Percentiles rank a stretch among this genome's conserved stretches.
Conservation (phyloP, 345 rosid species). For the Populus simonii region DNA sequence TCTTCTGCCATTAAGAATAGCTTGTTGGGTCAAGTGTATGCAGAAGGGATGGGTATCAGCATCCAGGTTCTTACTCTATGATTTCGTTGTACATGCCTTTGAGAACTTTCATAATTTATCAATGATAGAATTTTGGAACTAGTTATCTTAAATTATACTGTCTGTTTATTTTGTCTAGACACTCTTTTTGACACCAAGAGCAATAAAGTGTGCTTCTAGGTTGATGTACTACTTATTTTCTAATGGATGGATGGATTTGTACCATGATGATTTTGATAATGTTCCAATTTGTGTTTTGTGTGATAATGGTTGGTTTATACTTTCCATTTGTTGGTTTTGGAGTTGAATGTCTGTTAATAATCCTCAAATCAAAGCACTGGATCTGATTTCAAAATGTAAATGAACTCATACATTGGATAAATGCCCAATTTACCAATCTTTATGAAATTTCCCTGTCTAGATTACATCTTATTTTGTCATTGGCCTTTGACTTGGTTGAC, state of each 20-base stretch:
- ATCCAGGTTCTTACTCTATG: background rate
- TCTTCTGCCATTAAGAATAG: background rate
- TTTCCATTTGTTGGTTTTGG: background rate
- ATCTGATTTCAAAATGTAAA: background rate
- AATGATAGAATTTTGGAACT: background rate
- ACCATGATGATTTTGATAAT: background rate
- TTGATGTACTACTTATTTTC: background rate
- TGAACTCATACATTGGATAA: background rate
- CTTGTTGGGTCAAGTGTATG: background rate
- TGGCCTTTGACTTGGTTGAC: no score
- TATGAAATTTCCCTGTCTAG: no score
- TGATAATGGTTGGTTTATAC: background rate
- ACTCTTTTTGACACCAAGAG: no score
- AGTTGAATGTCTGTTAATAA: background rate
- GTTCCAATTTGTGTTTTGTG: background rate
- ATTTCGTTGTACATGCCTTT: background rate
- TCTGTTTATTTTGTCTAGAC: background rate
- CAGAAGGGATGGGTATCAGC: background rate
- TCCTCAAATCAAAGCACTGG: background rate
- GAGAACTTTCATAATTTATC: background rate
- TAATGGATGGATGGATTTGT: background rate
- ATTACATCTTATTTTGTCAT: no score
- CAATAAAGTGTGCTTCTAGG: background rate
- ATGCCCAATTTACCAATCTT: background rate
- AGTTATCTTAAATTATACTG: background rate